Evolutionary conservation across 169 alveolate genomes (phyloP), one percentile per base, ranked within the genome.

Genomic region (Eimeria praecox): DNA sequence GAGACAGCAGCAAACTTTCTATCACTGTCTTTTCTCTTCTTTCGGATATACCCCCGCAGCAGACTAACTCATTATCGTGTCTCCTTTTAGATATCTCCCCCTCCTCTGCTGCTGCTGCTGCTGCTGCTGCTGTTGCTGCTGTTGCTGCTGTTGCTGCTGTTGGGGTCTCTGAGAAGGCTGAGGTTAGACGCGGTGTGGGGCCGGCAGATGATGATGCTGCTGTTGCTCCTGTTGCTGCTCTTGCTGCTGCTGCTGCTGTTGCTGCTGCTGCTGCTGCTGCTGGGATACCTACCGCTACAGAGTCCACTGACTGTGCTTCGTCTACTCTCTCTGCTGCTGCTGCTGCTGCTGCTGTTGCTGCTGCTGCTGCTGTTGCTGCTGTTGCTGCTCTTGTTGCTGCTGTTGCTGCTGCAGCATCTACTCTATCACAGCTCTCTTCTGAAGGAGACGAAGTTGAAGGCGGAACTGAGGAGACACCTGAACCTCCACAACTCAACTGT

Each of bases 81-180:
- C 35, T 35, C 40, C 40, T 69, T 69, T 12, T 20, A 35, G 24
- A 35, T 0, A 20, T n/a, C 38, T n/a, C 3, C 40, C 24, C 80
- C 24, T 69, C 35, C 80, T 35, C 52, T 20, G 18, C 62, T 77
- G 35, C 52, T 40, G 62, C 59, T 35, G 40, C 88, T 35, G 80
- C 80, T 30, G 80, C 80, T 69, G 49, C 80, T 35, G 80, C 80
- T 69, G 80, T 44, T 69, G 80, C 80, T 69, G 80, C 80, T 69
- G 80, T 44, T 69, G 80, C 80, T 69, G 80, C 80, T 24, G 30
- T 44, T 69, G 44, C 44, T 69, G 80, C n/a, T 9, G 3, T 6
- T 24, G 75, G 40, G 6, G 75, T 6, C 18, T 5, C 75, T 64
- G n/a, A 18, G n/a, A 27, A 9, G 6, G 49, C 44, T 35, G 80